Evolutionary conservation across 805 yeast species (phyloP).

Genomic region (Spathaspora girioi): DNA sequence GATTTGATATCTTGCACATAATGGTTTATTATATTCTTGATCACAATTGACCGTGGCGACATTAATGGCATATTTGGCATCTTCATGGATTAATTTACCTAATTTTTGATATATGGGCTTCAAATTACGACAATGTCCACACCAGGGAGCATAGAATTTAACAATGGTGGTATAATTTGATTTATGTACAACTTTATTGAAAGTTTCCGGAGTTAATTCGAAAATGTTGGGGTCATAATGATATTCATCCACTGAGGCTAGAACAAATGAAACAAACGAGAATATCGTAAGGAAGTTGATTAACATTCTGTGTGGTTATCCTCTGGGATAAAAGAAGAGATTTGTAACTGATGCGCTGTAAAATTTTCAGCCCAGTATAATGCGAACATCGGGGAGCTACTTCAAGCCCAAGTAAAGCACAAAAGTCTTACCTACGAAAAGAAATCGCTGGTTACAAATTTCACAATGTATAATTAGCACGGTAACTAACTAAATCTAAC

Average conservation of each 20-base stretch:
- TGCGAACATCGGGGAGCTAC: too few relatives aligned
- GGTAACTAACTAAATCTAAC: neutral
- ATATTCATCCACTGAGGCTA: conserved; percentile 30
- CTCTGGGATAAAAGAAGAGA: too few relatives aligned
- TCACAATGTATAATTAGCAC: too few relatives aligned
- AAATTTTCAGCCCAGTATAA: too few relatives aligned
- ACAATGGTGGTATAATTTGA: conserved; percentile 80
- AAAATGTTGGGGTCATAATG: conserved; percentile 42
- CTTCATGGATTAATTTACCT: conserved; percentile 55
- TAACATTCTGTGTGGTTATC: neutral
- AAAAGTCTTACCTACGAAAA: too few relatives aligned
- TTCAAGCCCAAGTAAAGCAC: too few relatives aligned
- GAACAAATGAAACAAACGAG: conserved; percentile 4
- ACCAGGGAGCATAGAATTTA: conserved; percentile 97
- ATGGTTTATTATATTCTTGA: conserved; percentile 54
- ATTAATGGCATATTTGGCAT: conserved; percentile 44
- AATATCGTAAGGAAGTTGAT: neutral
- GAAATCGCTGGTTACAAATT: too few relatives aligned
- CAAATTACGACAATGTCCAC: conserved; percentile 85
- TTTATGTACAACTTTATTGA: conserved; percentile 60
- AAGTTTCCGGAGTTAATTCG: conserved; percentile 55
- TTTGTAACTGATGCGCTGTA: too few relatives aligned
- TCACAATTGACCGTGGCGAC: conserved; percentile 90
- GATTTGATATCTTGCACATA: conserved; percentile 65
- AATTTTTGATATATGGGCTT: conserved; percentile 62